These are phyloP conservation scores for Pseudocercospora eumusae DNA, from an alignment of 2,329 filamentous ascomycete genomes.

Conservation along the genomic window DNA sequence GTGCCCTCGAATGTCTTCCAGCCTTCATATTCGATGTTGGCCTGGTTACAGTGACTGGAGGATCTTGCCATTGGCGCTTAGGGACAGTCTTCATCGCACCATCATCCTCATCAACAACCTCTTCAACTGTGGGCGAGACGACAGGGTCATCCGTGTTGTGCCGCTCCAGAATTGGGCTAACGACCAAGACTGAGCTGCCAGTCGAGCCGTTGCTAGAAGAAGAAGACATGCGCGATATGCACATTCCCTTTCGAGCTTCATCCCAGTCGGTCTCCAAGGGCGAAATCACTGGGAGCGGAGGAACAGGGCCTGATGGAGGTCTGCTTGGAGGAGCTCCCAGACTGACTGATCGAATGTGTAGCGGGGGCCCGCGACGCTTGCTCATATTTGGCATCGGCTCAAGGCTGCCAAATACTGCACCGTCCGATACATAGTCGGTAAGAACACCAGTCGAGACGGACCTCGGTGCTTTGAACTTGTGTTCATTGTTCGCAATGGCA, in stretches of 20 bases:
- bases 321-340: constrained; percentile 41
- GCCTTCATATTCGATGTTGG: constrained; percentile 23
- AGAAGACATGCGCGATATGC: constrained; percentile 43
- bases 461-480: constrained; percentile 24
- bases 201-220: constrained; percentile 47
- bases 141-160: constrained; percentile 24
- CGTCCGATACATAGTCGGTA: constrained; percentile 21
- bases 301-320: constrained; percentile 46
- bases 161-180: constrained; percentile 40
- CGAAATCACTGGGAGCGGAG: constrained; percentile 44
- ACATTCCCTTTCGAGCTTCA: constrained; percentile 24
- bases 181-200: constrained; percentile 46
- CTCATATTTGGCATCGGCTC: constrained; percentile 14
- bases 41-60: constrained; percentile 38
- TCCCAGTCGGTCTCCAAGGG: constrained; percentile 18
- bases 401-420: constrained; percentile 21
- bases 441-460: constrained; percentile 36
- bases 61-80: constrained; percentile 42
- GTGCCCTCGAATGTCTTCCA: constrained; percentile 29
- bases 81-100: constrained; percentile 41
- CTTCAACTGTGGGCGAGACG: constrained; percentile 33
- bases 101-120: constrained; percentile 33
- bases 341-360: constrained; percentile 40
- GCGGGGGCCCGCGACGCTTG: constrained; percentile 24
- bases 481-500: constrained; percentile 27